These are phyloP conservation scores for Oidiodendron maius DNA, from an alignment of 495 filamentous ascomycete species.

Conservation along the genomic window DNA sequence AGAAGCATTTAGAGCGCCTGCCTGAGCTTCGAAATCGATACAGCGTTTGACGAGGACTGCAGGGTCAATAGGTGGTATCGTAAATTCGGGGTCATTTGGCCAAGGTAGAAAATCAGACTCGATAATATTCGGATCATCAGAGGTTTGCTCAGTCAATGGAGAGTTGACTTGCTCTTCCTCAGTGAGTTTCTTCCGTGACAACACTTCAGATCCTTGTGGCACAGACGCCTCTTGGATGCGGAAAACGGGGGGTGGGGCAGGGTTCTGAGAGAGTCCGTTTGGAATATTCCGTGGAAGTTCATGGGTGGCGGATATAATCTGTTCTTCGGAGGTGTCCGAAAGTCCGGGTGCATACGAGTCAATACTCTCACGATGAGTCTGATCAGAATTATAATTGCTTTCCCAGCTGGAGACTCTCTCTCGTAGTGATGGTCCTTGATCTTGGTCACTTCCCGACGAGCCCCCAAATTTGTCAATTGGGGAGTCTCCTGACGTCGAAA, in stretches of 20 bases:
- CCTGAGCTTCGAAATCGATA: constrained; percentile 39
- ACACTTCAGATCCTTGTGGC: background rate
- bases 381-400: constrained; percentile 4
- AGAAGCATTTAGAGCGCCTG: constrained; percentile 40
- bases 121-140: constrained; percentile 30
- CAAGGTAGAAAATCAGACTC: constrained; percentile 45
- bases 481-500: constrained; percentile 66
- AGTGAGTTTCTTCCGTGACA: background rate
- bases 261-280: background rate
- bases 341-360: constrained; percentile 11
- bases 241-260: constrained; percentile 11
- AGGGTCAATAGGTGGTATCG: constrained; percentile 37
- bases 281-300: background rate
- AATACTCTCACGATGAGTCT: constrained; percentile 11
- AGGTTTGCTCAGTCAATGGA: background rate
- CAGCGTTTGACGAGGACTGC: constrained; percentile 40
- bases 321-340: constrained; percentile 9
- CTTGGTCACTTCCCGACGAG: constrained; percentile 29
- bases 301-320: background rate
- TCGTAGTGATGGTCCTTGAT: constrained; percentile 7
- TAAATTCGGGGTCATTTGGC: constrained; percentile 37
- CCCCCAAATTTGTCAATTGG: constrained; percentile 29
- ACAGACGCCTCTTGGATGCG: constrained; percentile 18
- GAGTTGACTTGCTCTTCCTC: background rate
- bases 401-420: constrained; percentile 20